These are phyloP conservation scores for Penicillium sp. DNA, from an alignment of 2,329 filamentous ascomycete genomes.

Conservation along the genomic window DNA sequence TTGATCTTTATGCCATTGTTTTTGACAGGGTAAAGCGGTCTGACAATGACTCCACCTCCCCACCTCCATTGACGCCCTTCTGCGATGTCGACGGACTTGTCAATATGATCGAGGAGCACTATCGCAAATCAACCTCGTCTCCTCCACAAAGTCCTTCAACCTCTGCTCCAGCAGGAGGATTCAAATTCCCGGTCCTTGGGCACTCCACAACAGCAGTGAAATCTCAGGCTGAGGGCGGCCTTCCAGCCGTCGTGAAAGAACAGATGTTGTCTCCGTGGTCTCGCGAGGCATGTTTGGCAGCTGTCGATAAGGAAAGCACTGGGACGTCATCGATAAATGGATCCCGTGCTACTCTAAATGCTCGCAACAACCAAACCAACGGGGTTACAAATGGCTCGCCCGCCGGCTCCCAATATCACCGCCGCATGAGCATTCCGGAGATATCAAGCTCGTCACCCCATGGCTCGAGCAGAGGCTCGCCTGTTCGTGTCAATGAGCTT, in stretches of 20 bases:
- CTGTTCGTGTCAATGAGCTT: constrained; percentile 42
- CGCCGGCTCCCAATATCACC: constrained; percentile 25
- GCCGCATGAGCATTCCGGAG: constrained; percentile 33
- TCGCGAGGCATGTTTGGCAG: constrained; percentile 61
- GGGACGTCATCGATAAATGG: constrained; percentile 68
- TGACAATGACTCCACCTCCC: constrained; percentile 36
- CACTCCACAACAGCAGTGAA: constrained; percentile 32
- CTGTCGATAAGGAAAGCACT: constrained; percentile 57
- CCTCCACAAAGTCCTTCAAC: constrained; percentile 61
- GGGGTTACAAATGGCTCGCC: constrained; percentile 27
- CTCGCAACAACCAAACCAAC: constrained; percentile 26
- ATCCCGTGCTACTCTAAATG: constrained; percentile 52
- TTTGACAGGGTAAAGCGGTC: constrained; percentile 37
- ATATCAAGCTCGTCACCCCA: constrained; percentile 27
- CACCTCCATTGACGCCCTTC: constrained; percentile 59
- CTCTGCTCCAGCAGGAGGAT: constrained; percentile 61
- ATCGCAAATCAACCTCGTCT: constrained; percentile 53
- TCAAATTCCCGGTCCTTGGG: constrained; percentile 54
- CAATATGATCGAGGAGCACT: constrained; percentile 63
- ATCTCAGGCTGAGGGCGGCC: constrained; percentile 41
- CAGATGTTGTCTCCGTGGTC: constrained; percentile 74
- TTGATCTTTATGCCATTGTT: constrained; percentile 54
- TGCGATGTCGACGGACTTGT: constrained; percentile 64
- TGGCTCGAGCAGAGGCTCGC: constrained; percentile 37
- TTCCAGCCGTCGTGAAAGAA: constrained; percentile 61